Evolutionary conservation across 1,284 basidiomycete species (phyloP).

Genomic region (Ustilago cynodontis): DNA sequence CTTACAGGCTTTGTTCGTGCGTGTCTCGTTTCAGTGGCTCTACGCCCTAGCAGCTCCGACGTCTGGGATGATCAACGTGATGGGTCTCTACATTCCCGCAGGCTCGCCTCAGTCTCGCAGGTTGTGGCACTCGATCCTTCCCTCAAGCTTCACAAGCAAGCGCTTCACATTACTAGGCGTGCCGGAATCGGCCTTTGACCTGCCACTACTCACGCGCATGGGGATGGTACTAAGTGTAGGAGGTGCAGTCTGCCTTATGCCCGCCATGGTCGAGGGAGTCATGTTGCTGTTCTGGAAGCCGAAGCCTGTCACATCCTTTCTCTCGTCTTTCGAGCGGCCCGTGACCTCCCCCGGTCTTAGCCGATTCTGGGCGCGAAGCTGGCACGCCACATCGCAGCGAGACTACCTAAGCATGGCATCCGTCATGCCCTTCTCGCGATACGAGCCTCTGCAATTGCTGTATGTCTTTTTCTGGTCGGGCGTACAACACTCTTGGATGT

Average conservation of each 20-base stretch:
- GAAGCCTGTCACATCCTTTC: constrained; percentile 19
- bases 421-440: constrained; percentile 17
- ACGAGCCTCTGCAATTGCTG: constrained; percentile 23
- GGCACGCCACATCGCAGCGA: constrained; percentile 39
- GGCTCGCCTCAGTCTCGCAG: constrained; percentile 1
- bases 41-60: constrained; percentile 31
- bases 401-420: constrained; percentile 38
- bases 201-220: constrained; percentile 24
- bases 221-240: constrained; percentile 13
- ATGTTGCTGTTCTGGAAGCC: constrained; percentile 24
- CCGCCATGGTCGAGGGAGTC: constrained; percentile 20
- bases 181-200: constrained; percentile 17
- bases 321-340: constrained; percentile 31
- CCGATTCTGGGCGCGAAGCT: constrained; percentile 43
- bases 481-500: constrained; percentile 43
- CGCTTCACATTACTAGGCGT: constrained; percentile 12
- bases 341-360: constrained; percentile 29
- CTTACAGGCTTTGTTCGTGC: constrained; percentile 19
- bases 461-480: constrained; percentile 50
- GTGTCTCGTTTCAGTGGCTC: constrained; percentile 21
- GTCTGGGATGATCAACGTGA: constrained; percentile 15
- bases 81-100: constrained; percentile 35
- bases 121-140: constrained; percentile 12
- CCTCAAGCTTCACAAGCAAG: constrained; percentile 6
- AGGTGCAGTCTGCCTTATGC: constrained; percentile 21